These are phyloP conservation scores for Sungouiella thailandica DNA, from an alignment of 805 yeast species.

Conservation along the genomic window DNA sequence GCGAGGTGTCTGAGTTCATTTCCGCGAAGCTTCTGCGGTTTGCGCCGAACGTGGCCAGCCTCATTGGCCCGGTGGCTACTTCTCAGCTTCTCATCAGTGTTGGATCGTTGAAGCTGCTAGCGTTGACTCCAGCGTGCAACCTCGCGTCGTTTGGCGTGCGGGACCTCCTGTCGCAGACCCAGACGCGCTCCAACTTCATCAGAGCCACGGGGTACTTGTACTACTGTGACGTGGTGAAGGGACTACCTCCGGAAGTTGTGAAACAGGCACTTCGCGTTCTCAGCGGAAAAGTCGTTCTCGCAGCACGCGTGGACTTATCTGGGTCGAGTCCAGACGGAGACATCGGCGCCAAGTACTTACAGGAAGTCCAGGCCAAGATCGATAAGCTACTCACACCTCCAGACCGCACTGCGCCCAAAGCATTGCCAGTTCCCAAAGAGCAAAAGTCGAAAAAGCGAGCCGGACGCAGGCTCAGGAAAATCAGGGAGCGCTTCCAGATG, in stretches of 20 bases:
- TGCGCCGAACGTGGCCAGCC: slow-evolving; percentile 76
- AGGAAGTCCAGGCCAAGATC: slow-evolving; percentile 58
- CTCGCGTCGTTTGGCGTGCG: slow-evolving; percentile 68
- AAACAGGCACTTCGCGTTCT: slow-evolving; percentile 73
- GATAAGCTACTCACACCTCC: slow-evolving; percentile 79
- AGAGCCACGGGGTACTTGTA: slow-evolving; percentile 69
- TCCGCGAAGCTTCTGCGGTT: slow-evolving; percentile 49
- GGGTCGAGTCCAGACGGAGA: slow-evolving; percentile 38
- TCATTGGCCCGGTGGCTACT: slow-evolving; percentile 69
- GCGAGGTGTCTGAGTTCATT: slow-evolving; percentile 47
- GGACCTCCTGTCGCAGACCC: slow-evolving; percentile 29
- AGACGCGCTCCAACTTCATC: slow-evolving; percentile 33
- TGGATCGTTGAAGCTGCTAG: slow-evolving; percentile 65
- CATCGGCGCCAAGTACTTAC: slow-evolving; percentile 54
- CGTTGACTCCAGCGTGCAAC: slow-evolving; percentile 77
- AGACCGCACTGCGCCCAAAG: slow-evolving; percentile 50
- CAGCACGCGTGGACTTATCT: slow-evolving; percentile 75
- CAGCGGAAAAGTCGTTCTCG: slow-evolving; percentile 73
- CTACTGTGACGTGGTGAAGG: slow-evolving; percentile 53
- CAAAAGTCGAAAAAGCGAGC: slow-evolving; percentile 78
- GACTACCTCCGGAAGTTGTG: slow-evolving; percentile 52
- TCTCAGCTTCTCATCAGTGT: slow-evolving; percentile 64
- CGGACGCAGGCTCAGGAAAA: slow-evolving; percentile 73
- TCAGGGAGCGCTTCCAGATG: slow-evolving; percentile 74
- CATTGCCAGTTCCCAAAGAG: slow-evolving; percentile 73